Conservation (phyloP, 148 eudicot species). For the Fallopia convolvulus region DNA sequence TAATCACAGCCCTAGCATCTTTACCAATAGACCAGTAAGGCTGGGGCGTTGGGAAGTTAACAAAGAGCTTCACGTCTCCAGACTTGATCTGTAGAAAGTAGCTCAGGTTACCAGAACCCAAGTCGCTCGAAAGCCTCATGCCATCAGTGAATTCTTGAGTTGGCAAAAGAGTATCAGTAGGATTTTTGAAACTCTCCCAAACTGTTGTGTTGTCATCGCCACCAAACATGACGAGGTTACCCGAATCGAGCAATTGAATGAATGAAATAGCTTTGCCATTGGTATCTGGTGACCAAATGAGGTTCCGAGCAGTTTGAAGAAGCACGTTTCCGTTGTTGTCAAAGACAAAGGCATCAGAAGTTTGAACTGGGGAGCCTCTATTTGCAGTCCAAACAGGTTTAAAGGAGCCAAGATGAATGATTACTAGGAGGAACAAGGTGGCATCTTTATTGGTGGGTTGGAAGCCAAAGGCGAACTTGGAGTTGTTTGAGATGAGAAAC, state of each 20-base stretch:
- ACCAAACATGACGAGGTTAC: constrained; percentile 52
- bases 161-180: constrained; percentile 70
- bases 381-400: constrained; percentile 77
- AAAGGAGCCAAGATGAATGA: constrained; percentile 41
- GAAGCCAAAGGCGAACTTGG: constrained; percentile 70
- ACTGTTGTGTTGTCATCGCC: constrained; percentile 35
- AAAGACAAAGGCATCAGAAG: constrained; percentile 57
- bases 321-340: constrained; percentile 45
- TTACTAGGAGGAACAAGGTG: constrained; percentile 50
- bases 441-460: constrained; percentile 42
- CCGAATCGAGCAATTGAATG: constrained; percentile 51
- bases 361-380: constrained; percentile 37
- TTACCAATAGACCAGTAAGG: constrained; percentile 56
- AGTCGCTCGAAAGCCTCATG: constrained; percentile 57
- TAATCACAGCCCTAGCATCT: constrained; percentile 33
- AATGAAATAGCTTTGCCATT: constrained; percentile 51
- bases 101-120: constrained; percentile 34
- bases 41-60: constrained; percentile 56
- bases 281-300: constrained; percentile 67
- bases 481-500: constrained; percentile 60
- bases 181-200: constrained; percentile 88
- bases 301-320: constrained; percentile 26
- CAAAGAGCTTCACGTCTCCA: constrained; percentile 57
- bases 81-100: constrained; percentile 57
- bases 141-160: constrained; percentile 55